A percentile compares a stretch with the other conserved stretches of the same genome.
phyloP scores from a whole-genome alignment of 2,329 filamentous ascomycete species.

The Calonectria pteridis region DNA sequence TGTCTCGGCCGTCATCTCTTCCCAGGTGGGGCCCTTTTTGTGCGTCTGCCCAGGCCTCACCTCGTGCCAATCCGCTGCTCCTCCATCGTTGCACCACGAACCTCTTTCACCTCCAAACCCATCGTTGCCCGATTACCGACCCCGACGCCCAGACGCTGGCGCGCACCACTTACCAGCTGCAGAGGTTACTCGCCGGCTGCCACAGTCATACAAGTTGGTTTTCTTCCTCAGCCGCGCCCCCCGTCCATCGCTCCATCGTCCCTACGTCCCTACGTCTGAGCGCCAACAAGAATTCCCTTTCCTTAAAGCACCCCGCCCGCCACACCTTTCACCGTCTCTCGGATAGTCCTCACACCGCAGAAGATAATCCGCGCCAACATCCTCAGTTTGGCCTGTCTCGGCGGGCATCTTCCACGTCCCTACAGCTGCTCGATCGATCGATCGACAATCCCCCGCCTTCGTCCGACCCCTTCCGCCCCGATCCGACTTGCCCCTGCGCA shows the following conservation, averaged over 20 bases:
- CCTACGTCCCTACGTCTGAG: constrained; percentile 42
- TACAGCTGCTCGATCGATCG: constrained; percentile 31
- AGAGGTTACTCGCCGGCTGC: constrained; percentile 46
- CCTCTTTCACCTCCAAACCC: constrained; percentile 45
- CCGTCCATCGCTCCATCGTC: constrained; percentile 31
- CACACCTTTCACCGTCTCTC: constrained; percentile 39
- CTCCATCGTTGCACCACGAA: constrained; percentile 48
- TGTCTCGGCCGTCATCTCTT: constrained; percentile 50
- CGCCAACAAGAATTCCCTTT: constrained; percentile 42
- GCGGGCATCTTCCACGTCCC: constrained; percentile 1
- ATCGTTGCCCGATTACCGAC: constrained; percentile 42
- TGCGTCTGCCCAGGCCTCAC: constrained; percentile 48
- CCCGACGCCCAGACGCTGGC: constrained; percentile 44
- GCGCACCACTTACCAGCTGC: constrained; percentile 43
- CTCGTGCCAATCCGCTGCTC: constrained; percentile 49
- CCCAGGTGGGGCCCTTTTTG: constrained; percentile 48
- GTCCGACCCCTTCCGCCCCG: constrained; percentile 41
- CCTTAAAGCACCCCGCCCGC: constrained; percentile 46
- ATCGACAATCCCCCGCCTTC: constrained; percentile 42
- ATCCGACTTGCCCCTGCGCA: constrained; percentile 38
- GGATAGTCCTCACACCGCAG: constrained; percentile 30
- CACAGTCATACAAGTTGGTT: constrained; percentile 45
- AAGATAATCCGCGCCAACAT: constrained; percentile 20
- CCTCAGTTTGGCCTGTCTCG: background rate
- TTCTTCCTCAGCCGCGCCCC: constrained; percentile 40